Conservation (phyloP, 148 eudicot genomes). For the Persicaria maculosa region DNA sequence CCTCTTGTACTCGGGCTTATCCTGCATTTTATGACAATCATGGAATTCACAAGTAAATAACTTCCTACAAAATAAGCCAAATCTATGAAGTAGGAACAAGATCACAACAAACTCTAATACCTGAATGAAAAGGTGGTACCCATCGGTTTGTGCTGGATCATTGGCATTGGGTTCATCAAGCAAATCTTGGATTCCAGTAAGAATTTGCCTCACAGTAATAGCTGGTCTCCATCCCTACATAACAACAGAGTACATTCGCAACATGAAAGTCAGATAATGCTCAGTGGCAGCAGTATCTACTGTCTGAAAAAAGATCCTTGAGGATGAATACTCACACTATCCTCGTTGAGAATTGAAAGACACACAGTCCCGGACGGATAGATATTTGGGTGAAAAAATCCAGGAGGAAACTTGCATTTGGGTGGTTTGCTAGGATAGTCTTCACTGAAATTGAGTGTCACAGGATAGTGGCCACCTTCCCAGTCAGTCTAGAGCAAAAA, state of each 20-base stretch:
- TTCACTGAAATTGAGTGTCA: slow-evolving; percentile 39
- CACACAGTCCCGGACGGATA: slow-evolving; percentile 60
- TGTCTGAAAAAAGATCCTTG: neutral
- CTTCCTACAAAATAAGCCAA: neutral
- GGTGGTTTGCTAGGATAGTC: slow-evolving; percentile 66
- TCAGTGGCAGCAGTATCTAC: neutral
- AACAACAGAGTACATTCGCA: neutral
- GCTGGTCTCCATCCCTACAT: slow-evolving; percentile 55
- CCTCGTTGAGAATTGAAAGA: slow-evolving; percentile 46
- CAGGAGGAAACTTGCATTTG: slow-evolving; percentile 50
- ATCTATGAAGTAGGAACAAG: neutral
- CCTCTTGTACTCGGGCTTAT: slow-evolving; percentile 11
- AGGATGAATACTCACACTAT: slow-evolving; percentile 31
- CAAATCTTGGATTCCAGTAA: slow-evolving; percentile 51
- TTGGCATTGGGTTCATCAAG: slow-evolving; percentile 43
- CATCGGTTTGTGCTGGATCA: slow-evolving; percentile 49
- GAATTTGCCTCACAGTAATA: slow-evolving; percentile 54
- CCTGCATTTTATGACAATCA: slow-evolving; percentile 10
- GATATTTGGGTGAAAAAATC: slow-evolving; percentile 54
- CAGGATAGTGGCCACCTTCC: slow-evolving; percentile 49
- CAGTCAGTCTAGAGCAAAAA: slow-evolving; percentile 39
- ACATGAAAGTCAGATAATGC: neutral
- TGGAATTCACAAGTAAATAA: neutral
- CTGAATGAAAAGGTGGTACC: slow-evolving; percentile 34
- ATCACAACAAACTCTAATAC: neutral